phyloP scores from a whole-genome alignment of 495 filamentous ascomycete species.

The Xylaria castorea region DNA sequence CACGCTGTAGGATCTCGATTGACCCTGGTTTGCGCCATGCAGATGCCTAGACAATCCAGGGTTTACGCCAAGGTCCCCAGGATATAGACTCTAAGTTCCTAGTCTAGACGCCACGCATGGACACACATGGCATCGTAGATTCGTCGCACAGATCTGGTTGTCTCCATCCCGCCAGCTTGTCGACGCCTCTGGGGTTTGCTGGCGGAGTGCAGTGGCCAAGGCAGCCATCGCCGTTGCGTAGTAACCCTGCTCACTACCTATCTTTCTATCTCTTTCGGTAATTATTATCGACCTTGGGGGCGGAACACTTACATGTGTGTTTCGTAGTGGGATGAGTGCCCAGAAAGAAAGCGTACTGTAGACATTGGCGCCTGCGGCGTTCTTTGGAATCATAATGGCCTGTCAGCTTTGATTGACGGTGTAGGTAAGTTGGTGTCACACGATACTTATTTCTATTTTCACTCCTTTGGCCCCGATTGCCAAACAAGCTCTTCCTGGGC shows the following conservation, averaged over 20 bases:
- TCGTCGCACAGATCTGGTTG: constrained; percentile 25
- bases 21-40: constrained; percentile 34
- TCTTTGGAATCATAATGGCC: constrained; percentile 11
- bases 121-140: constrained; percentile 26
- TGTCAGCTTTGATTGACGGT: constrained; percentile 28
- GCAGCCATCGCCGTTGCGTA: constrained; percentile 12
- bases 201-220: constrained; percentile 3
- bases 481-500: constrained; percentile 8
- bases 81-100: constrained; percentile 24
- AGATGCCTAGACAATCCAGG: constrained; percentile 20
- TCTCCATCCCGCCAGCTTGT: constrained; percentile 14
- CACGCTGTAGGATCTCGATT: constrained; percentile 18
- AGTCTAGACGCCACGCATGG: constrained; percentile 30
- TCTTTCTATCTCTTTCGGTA: neutral
- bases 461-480: constrained; percentile 6
- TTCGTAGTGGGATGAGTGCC: neutral
- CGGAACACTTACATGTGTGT: neutral
- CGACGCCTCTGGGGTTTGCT: constrained; percentile 4
- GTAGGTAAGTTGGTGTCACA: constrained; percentile 23
- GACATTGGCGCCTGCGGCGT: constrained; percentile 6
- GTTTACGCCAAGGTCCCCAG: constrained; percentile 28
- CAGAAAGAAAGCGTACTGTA: neutral
- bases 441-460: constrained; percentile 28
- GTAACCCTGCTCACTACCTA: neutral
- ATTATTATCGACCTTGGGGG: neutral